Percentiles rank a stretch among this genome's conserved stretches.
phyloP scores from a whole-genome alignment of 2,329 filamentous ascomycete species.

The Xylaria hypoxylon region DNA sequence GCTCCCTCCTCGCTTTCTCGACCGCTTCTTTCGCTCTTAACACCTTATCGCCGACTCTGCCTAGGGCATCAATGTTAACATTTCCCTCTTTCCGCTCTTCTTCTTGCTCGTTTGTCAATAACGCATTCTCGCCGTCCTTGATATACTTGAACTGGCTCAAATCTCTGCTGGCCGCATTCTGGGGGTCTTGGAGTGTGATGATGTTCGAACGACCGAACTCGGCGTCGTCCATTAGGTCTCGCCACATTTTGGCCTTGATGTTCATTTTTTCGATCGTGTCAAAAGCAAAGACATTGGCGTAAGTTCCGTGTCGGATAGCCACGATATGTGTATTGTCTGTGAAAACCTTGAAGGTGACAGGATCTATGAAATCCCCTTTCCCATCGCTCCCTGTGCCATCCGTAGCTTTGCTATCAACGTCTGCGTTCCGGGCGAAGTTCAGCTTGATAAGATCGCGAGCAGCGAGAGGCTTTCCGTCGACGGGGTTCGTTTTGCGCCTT shows the following conservation, averaged over 20 bases:
- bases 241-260: constrained; percentile 96
- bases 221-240: constrained; percentile 85
- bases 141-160: constrained; percentile 90
- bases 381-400: constrained; percentile 61
- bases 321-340: constrained; percentile 99
- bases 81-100: constrained; percentile 72
- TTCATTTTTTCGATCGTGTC: constrained; percentile 96
- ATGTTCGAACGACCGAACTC: constrained; percentile 92
- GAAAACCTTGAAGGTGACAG: constrained; percentile 96
- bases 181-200: constrained; percentile 95
- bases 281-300: constrained; percentile 96
- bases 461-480: constrained; percentile 82
- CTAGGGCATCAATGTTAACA: constrained; percentile 84
- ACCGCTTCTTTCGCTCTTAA: constrained; percentile 92
- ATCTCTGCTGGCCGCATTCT: constrained; percentile 85
- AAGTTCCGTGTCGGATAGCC: constrained; percentile 80
- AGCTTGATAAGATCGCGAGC: constrained; percentile 89
- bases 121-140: constrained; percentile 79
- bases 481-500: constrained; percentile 92
- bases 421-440: constrained; percentile 91
- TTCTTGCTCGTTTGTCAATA: constrained; percentile 76
- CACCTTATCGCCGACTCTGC: constrained; percentile 83
- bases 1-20: constrained; percentile 84
- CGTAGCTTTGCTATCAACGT: constrained; percentile 63
- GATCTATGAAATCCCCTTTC: constrained; percentile 88